Conservation (phyloP, 352 stramenopile species). For the Globisporangium solare region DNA sequence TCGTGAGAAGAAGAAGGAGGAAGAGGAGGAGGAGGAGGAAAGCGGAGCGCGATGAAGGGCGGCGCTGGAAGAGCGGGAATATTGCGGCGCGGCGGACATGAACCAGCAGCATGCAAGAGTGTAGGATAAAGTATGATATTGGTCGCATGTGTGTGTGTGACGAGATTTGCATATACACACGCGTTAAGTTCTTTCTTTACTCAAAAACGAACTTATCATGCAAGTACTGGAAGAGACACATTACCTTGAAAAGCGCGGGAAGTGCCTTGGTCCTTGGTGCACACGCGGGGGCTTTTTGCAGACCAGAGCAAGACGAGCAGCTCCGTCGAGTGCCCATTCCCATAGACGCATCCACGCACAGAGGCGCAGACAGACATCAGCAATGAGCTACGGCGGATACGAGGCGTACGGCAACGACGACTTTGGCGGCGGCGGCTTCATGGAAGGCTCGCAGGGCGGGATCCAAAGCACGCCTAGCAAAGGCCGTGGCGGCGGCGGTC, state of each 20-base stretch:
- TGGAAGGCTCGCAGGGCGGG: constrained; percentile 45
- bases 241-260: constrained; percentile 2
- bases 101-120: too few species aligned
- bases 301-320: background rate
- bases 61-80: constrained; percentile 6
- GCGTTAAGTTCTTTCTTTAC: too few species aligned
- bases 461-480: constrained; percentile 57
- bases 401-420: constrained; percentile 72
- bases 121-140: too few species aligned
- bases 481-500: constrained; percentile 25
- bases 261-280: background rate
- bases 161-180: too few species aligned
- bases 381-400: constrained; percentile 70
- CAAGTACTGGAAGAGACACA: background rate
- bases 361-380: too few species aligned
- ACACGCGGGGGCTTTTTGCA: background rate
- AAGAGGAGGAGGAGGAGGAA: background rate
- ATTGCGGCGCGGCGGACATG: too few species aligned
- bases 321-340: background rate
- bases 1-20: background rate
- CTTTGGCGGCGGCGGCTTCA: constrained; percentile 67
- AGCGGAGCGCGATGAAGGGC: background rate
- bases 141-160: too few species aligned
- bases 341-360: background rate
- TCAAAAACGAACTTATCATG: too few species aligned